Conservation (phyloP, 2,329 filamentous ascomycete genomes). For the Dactylellina haptotyla region DNA sequence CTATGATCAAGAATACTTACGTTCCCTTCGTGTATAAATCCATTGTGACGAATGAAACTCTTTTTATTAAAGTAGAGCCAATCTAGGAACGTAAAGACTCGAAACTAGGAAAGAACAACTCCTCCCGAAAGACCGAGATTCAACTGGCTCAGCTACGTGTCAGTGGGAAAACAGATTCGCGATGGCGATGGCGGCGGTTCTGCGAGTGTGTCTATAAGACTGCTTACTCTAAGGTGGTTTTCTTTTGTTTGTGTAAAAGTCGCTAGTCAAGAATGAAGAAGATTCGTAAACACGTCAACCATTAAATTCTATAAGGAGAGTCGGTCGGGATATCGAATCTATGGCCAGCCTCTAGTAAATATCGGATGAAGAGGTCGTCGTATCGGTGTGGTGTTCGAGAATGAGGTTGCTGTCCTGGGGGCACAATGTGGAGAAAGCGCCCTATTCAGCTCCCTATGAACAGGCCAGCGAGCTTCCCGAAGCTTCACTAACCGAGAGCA, state of each 20-base stretch:
- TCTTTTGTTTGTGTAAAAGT: not conserved
- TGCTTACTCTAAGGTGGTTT: conserved; percentile 13
- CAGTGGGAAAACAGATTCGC: not conserved
- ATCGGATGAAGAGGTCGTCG: conserved; percentile 21
- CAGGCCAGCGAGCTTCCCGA: conserved; percentile 15
- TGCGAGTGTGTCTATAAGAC: not conserved
- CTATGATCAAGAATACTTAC: conserved; percentile 24
- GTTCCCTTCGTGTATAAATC: conserved; percentile 50
- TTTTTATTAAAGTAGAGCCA: conserved; percentile 23
- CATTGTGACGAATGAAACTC: conserved; percentile 39
- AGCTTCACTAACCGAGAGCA: conserved; percentile 10
- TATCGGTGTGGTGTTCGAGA: not conserved
- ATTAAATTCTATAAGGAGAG: conserved; percentile 48
- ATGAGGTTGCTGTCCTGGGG: conserved; percentile 4
- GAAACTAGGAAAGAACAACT: conserved; percentile 12
- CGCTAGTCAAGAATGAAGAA: conserved; percentile 29
- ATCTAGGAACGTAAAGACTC: conserved; percentile 17
- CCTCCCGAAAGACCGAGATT: conserved; percentile 38
- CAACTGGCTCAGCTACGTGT: conserved; percentile 15
- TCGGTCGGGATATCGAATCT: conserved; percentile 10
- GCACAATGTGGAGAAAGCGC: not conserved
- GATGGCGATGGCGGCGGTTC: not conserved
- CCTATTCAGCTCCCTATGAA: conserved; percentile 6
- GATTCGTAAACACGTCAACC: conserved; percentile 54
- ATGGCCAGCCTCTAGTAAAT: conserved; percentile 14